Conservation (phyloP, 2,329 filamentous ascomycete genomes). For the Colletotrichum higginsianum region DNA sequence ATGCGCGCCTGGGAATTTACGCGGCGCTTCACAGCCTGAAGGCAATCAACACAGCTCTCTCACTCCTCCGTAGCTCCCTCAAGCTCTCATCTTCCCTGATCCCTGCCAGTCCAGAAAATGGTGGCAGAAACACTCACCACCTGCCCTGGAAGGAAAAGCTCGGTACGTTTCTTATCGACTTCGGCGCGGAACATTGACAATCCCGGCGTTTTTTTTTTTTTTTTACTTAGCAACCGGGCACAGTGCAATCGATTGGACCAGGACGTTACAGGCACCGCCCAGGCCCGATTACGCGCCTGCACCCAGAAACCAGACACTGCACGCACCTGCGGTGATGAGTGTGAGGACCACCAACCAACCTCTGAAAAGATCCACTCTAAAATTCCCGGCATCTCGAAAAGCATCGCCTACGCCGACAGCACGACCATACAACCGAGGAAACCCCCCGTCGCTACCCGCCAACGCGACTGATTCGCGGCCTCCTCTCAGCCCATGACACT, state of each 20-base stretch:
- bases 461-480: constrained; percentile 40
- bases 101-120: neutral
- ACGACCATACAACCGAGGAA: constrained; percentile 17
- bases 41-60: constrained; percentile 18
- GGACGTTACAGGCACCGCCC: neutral
- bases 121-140: constrained; percentile 24
- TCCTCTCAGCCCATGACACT: constrained; percentile 36
- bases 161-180: constrained; percentile 31
- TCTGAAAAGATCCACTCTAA: constrained; percentile 40
- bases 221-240: constrained; percentile 22
- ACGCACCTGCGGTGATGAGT: constrained; percentile 1
- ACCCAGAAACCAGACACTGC: constrained; percentile 6
- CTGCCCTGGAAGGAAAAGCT: neutral
- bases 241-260: constrained; percentile 27
- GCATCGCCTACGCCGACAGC: constrained; percentile 25
- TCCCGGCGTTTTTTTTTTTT: neutral
- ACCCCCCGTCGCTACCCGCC: constrained; percentile 25
- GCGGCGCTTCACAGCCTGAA: constrained; percentile 12
- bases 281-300: constrained; percentile 13
- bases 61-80: neutral
- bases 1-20: neutral
- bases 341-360: constrained; percentile 2
- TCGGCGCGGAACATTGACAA: constrained; percentile 29
- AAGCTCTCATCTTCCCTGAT: neutral
- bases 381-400: constrained; percentile 42